Evolutionary conservation across 2,329 filamentous ascomycete species (phyloP).

Genomic region (Scedosporium apiospermum): DNA sequence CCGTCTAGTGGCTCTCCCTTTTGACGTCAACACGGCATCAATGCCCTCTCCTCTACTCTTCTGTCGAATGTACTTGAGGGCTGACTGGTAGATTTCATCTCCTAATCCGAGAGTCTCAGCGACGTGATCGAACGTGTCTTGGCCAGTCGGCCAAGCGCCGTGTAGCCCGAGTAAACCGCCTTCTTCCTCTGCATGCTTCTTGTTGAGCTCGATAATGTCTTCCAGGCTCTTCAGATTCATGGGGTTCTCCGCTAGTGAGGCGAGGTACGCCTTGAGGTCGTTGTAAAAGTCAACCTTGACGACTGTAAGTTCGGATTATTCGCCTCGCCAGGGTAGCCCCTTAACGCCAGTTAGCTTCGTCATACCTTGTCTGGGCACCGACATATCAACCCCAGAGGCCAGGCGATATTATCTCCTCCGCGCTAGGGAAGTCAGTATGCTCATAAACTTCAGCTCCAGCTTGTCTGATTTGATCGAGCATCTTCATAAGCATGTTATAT

Average conservation of each 20-base stretch:
- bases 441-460: too few species aligned
- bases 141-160: slow-evolving; percentile 60
- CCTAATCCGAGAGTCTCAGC: slow-evolving; percentile 49
- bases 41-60: slow-evolving; percentile 55
- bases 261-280: slow-evolving; percentile 48
- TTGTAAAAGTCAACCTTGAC: slow-evolving; percentile 50
- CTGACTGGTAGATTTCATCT: slow-evolving; percentile 58
- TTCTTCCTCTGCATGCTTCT: slow-evolving; percentile 54
- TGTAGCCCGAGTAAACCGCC: slow-evolving; percentile 49
- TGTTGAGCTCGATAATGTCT: slow-evolving; percentile 47
- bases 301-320: slow-evolving; percentile 47
- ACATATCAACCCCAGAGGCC: too few species aligned
- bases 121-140: slow-evolving; percentile 60
- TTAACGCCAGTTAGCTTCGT: slow-evolving; percentile 12
- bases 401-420: too few species aligned
- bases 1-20: slow-evolving; percentile 39
- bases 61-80: slow-evolving; percentile 50
- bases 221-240: slow-evolving; percentile 40
- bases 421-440: too few species aligned
- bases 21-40: slow-evolving; percentile 50
- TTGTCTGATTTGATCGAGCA: too few species aligned
- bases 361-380: too few species aligned
- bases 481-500: too few species aligned
- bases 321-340: slow-evolving; percentile 52
- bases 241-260: slow-evolving; percentile 46